phyloP scores from a whole-genome alignment of 129 eudicot species.

The Flaveria trinervia region DNA sequence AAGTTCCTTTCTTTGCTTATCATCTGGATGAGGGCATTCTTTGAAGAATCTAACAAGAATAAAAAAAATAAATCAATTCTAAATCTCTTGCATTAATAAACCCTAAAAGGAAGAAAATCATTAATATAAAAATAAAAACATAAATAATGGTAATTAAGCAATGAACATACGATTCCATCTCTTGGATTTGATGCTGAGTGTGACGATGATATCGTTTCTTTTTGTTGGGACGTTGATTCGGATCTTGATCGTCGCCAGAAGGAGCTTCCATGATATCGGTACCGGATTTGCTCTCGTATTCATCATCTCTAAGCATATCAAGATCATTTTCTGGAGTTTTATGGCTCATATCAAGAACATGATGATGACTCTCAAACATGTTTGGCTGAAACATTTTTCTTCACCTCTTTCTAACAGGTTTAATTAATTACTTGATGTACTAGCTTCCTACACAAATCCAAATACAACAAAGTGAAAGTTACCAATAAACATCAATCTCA shows the following conservation, averaged over 20 bases:
- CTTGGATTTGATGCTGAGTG: slow-evolving; percentile 93
- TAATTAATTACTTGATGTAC: neutral
- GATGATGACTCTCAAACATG: slow-evolving; percentile 85
- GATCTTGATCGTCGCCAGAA: slow-evolving; percentile 94
- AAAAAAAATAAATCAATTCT: neutral
- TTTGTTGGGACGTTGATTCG: slow-evolving; percentile 84
- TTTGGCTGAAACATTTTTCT: slow-evolving; percentile 80
- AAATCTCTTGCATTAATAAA: neutral
- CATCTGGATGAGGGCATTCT: slow-evolving; percentile 99
- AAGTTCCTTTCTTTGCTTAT: slow-evolving; percentile 95
- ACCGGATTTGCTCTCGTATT: slow-evolving; percentile 88
- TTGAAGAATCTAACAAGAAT: slow-evolving; percentile 69
- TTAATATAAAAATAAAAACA: neutral
- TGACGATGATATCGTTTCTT: slow-evolving; percentile 98
- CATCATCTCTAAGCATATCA: slow-evolving; percentile 77
- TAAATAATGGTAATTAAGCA: neutral
- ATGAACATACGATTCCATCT: slow-evolving; percentile 83
- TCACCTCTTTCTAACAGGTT: slow-evolving; percentile 18
- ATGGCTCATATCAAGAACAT: slow-evolving; percentile 53
- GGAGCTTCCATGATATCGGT: slow-evolving; percentile 88
- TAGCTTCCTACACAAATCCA: slow-evolving; percentile 19
- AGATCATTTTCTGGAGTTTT: slow-evolving; percentile 74
- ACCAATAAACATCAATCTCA: neutral
- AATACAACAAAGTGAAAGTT: slow-evolving; percentile 21
- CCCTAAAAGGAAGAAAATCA: neutral